phyloP scores from a whole-genome alignment of 768 basidiomycete species.

The Cystobasidium tubakii region DNA sequence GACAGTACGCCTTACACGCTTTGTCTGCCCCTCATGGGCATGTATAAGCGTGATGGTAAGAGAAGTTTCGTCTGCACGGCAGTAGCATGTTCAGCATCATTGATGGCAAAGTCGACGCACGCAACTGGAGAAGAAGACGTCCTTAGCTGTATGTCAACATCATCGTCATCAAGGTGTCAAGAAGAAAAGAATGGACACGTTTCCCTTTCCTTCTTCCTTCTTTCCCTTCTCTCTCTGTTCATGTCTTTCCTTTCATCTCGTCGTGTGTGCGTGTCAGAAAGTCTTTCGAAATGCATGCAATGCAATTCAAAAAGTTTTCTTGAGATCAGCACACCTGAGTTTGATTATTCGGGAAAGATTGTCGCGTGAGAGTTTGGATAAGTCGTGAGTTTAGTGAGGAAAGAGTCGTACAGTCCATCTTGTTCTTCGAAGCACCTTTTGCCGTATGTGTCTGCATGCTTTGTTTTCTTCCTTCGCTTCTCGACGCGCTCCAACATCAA shows the following conservation, averaged over 20 bases:
- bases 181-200: background rate
- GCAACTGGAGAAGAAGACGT: background rate
- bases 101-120: background rate
- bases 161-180: slow-evolving; percentile 9
- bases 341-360: background rate
- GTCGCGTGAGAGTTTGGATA: background rate
- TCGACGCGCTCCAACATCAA: no score
- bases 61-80: background rate
- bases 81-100: background rate
- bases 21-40: background rate
- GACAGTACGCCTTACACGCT: background rate
- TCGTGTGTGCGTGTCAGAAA: slow-evolving; percentile 8
- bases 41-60: background rate
- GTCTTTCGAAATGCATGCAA: slow-evolving; percentile 17
- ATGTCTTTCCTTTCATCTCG: background rate
- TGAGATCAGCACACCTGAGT: background rate
- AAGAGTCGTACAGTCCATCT: background rate
- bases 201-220: background rate
- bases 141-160: background rate
- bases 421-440: background rate
- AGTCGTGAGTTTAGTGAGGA: background rate
- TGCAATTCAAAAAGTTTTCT: slow-evolving; percentile 16
- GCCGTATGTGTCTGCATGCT: background rate
- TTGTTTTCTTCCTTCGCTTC: background rate
- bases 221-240: slow-evolving; percentile 1